Evolutionary conservation across 78 protist genomes (phyloP).

Genomic region (Guillardia theta): DNA sequence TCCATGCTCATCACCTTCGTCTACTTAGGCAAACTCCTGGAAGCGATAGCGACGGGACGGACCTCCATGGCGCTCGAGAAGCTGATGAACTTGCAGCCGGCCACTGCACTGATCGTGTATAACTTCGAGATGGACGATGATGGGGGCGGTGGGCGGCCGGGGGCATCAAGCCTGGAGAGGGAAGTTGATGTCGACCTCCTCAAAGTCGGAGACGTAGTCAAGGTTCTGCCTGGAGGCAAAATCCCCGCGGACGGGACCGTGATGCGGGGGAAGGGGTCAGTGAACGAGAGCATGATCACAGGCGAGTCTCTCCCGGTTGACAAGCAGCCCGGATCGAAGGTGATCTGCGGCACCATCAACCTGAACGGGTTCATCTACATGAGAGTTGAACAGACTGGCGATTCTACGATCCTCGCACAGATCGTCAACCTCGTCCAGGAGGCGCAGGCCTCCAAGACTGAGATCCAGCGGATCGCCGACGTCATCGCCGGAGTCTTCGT

Average conservation of each 20-base stretch:
- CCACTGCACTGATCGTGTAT: not conserved
- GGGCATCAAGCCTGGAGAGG: not conserved
- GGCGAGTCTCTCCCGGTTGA: conserved; percentile 65
- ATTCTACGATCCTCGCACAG: conserved; percentile 57
- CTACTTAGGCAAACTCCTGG: conserved; percentile 84
- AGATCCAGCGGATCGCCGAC: conserved; percentile 78
- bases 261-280: conserved; percentile 45
- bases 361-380: not conserved
- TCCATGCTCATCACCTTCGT: conserved; percentile 82
- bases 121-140: not conserved
- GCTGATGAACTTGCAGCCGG: not conserved
- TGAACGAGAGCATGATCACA: conserved; percentile 92
- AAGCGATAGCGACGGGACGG: conserved; percentile 82
- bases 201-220: conserved; percentile 41
- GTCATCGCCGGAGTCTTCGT: conserved; percentile 78
- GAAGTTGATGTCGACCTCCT: not conserved
- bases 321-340: conserved; percentile 68
- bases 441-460: conserved; percentile 75
- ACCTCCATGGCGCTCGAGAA: not conserved
- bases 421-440: conserved; percentile 84
- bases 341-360: conserved; percentile 90
- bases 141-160: not conserved
- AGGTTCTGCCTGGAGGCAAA: conserved; percentile 72
- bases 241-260: conserved; percentile 71
- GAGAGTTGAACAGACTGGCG: not conserved